phyloP scores from a whole-genome alignment of 176 grass and related monocot genomes.

The Phoenix roebelenii region DNA sequence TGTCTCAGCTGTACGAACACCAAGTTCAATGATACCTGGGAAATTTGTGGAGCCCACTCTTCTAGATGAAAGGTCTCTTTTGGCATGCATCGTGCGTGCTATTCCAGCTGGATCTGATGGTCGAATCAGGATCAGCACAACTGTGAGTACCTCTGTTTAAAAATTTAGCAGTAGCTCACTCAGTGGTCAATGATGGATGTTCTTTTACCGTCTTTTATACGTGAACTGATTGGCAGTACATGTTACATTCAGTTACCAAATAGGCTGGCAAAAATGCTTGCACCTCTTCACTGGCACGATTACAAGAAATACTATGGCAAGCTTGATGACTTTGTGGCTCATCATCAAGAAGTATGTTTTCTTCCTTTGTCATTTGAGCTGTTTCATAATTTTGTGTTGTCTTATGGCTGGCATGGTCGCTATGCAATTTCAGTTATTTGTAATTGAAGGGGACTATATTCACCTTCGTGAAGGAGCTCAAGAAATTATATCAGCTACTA shows the following conservation, averaged over 20 bases:
- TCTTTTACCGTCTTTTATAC: too few relatives aligned
- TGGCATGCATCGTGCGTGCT: constrained; percentile 88
- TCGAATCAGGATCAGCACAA: constrained; percentile 81
- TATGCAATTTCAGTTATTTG: constrained; percentile 67
- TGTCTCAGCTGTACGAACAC: background rate
- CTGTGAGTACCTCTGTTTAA: constrained; percentile 38
- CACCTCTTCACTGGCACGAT: constrained; percentile 97
- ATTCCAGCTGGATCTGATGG: constrained; percentile 64
- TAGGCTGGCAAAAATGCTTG: constrained; percentile 92
- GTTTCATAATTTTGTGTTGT: background rate
- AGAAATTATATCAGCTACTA: constrained; percentile 90
- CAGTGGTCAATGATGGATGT: too few relatives aligned
- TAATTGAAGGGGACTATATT: constrained; percentile 94
- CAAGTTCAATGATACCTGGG: constrained; percentile 21
- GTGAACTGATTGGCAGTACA: background rate
- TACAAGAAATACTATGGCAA: constrained; percentile 93
- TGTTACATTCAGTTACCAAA: constrained; percentile 58
- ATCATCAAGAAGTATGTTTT: constrained; percentile 66
- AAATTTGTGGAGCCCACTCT: constrained; percentile 46
- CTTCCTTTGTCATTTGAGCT: background rate
- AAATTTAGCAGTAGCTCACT: background rate
- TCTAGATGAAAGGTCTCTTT: constrained; percentile 76
- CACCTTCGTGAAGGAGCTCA: constrained; percentile 92
- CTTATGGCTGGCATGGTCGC: background rate
- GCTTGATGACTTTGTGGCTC: constrained; percentile 93